Conservation (phyloP, 257 asterid genomes). For the Solanum sejunctum region DNA sequence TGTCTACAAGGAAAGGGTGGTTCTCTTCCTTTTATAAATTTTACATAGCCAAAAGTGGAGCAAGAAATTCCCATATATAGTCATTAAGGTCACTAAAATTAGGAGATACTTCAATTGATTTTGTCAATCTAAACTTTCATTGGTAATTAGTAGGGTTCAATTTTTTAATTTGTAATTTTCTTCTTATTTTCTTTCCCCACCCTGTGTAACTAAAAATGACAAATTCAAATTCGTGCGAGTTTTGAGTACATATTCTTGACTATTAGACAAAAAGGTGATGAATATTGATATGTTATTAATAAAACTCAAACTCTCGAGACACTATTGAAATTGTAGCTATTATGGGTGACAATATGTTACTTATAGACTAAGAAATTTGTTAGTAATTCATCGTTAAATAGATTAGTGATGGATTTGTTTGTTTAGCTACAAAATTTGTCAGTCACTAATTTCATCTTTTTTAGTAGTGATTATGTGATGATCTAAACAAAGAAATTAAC, state of each 20-base stretch:
- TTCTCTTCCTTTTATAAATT: background rate
- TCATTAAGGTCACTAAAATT: background rate
- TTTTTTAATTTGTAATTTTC: background rate
- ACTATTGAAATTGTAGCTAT: background rate
- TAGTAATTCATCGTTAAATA: too few relatives aligned
- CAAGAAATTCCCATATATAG: background rate
- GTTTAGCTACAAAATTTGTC: too few relatives aligned
- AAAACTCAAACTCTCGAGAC: background rate
- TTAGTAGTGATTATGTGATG: too few relatives aligned
- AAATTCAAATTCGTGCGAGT: background rate
- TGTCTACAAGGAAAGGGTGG: background rate
- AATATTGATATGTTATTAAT: background rate
- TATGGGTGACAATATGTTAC: background rate
- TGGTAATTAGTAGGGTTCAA: accelerated
- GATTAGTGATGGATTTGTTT: too few relatives aligned
- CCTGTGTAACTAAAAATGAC: background rate
- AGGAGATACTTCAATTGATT: background rate
- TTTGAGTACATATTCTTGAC: background rate
- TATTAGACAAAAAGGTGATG: background rate
- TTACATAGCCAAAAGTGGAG: background rate
- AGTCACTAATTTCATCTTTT: too few relatives aligned
- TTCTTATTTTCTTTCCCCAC: background rate
- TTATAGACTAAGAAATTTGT: background rate
- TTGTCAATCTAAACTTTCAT: background rate
- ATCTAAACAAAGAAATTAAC: background rate